Percentiles rank a stretch among this genome's conserved stretches.
Evolutionary conservation across 768 basidiomycete species (phyloP).

Genomic region (Hypsizygus marmoreus): DNA sequence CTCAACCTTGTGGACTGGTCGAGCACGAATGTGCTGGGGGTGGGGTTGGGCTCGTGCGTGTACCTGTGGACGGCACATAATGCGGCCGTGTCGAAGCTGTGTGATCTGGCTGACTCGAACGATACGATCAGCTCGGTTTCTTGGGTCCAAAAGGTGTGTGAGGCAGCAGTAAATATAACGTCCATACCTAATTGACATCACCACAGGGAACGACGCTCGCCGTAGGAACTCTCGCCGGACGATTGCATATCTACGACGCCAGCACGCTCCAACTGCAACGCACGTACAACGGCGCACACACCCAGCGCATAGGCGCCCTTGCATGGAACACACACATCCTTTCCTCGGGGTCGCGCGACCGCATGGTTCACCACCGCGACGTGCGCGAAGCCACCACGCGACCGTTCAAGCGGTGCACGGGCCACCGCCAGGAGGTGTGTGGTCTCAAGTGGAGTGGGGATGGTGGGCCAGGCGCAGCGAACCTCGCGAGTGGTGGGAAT

Average conservation of each 20-base stretch:
- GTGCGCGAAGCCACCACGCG: slow-evolving; percentile 68
- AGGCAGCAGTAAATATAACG: neutral
- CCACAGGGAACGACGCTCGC: slow-evolving; percentile 81
- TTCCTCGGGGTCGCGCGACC: slow-evolving; percentile 89
- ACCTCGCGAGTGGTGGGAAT: slow-evolving; percentile 92
- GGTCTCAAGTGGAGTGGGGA: slow-evolving; percentile 80
- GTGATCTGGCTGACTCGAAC: slow-evolving; percentile 66
- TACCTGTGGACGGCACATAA: slow-evolving; percentile 98
- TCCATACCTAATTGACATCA: neutral
- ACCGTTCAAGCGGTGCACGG: slow-evolving; percentile 72
- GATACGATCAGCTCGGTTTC: slow-evolving; percentile 87
- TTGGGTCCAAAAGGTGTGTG: slow-evolving; percentile 78
- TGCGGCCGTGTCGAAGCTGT: slow-evolving; percentile 88
- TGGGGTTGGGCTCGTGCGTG: slow-evolving; percentile 88
- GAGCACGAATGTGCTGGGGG: slow-evolving; percentile 90
- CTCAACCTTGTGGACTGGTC: slow-evolving; percentile 98
- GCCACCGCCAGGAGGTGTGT: slow-evolving; percentile 93
- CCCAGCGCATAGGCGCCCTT: slow-evolving; percentile 87
- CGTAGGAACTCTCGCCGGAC: slow-evolving; percentile 88
- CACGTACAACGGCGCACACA: slow-evolving; percentile 83
- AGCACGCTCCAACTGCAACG: slow-evolving; percentile 71
- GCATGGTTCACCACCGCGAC: slow-evolving; percentile 89
- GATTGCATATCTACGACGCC: slow-evolving; percentile 93
- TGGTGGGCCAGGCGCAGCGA: slow-evolving; percentile 42
- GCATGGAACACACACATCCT: slow-evolving; percentile 92